Evolutionary conservation across 1,284 basidiomycete genomes (phyloP).

Genomic region (Cryptococcus sp.): DNA sequence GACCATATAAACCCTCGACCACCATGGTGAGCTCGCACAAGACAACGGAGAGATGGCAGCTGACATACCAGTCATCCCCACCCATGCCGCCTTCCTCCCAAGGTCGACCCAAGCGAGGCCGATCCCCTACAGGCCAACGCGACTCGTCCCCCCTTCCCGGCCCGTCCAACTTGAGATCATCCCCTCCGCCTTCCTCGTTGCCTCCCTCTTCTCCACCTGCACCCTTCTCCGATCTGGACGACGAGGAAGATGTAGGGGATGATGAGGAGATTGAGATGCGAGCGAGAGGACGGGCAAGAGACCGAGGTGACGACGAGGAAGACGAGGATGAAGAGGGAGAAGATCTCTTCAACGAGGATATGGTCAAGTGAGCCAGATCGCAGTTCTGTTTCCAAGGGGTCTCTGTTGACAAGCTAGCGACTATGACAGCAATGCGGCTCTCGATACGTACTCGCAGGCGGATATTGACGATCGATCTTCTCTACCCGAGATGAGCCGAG

Average conservation of each 20-base stretch:
- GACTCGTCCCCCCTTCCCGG: constrained; percentile 12
- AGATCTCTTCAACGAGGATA: constrained; percentile 79
- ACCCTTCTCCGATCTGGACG: constrained; percentile 81
- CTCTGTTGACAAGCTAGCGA: constrained; percentile 57
- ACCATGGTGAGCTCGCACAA: constrained; percentile 4
- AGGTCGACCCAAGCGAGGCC: constrained; percentile 37
- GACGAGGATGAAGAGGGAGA: constrained; percentile 68
- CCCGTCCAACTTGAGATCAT: constrained; percentile 28
- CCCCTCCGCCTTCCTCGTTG: constrained; percentile 30
- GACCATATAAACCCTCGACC: not conserved
- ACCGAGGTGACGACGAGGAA: constrained; percentile 58
- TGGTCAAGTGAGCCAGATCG: constrained; percentile 59
- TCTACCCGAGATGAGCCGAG: constrained; percentile 64
- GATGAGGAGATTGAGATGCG: constrained; percentile 60
- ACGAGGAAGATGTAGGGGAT: constrained; percentile 70
- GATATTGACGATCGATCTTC: constrained; percentile 83
- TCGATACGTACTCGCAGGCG: constrained; percentile 82
- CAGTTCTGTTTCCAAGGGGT: not conserved
- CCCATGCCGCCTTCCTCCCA: constrained; percentile 34
- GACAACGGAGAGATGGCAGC: no score
- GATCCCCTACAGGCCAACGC: constrained; percentile 10
- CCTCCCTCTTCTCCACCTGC: constrained; percentile 64
- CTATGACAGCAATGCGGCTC: constrained; percentile 71
- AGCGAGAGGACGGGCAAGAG: constrained; percentile 40
- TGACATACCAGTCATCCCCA: constrained; percentile 21